Base-by-base conservation (phyloP, 768 basidiomycete species). In the Auriculariales sp. region DNA sequence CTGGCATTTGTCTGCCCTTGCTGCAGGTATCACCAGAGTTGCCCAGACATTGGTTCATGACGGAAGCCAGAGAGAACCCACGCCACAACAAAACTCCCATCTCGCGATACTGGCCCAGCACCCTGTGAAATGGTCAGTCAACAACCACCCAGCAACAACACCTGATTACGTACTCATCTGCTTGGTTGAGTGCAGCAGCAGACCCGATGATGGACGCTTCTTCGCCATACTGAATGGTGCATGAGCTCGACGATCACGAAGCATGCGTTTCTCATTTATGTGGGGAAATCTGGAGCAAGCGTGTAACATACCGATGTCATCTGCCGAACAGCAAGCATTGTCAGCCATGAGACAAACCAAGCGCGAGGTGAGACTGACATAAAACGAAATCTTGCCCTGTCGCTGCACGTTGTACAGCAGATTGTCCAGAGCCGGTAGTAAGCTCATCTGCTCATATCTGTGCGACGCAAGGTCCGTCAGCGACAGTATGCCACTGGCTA, bases 1-100 rank as follows among this genome's bases (percentile, higher is more conserved):
- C 86, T 11, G 91, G 91, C 91, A 95, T 94, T 60, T 93, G 89
- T 30, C 87, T 73, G 15, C 92, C 91, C 60, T 91, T 92, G 6
- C 83, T 79, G 10, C 79, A 75, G 10, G 63, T 72, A 61, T 97
- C 92, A 53, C 87, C 77, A 56, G 78, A 67, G 55, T 87, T 93
- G 28, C 89, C 86, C 58, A 95, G 89, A 62, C 88, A 92, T 62
- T 95, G 92, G 0, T 79, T 80, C 88, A 97, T 93, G 51, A 85
- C 68, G n/a, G 73, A 67, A 57, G 90, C 78, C 17, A 92, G 62
- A 15, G 75, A 69, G 61, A 86, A 94, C 19, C 81, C 87, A 33
- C 93, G 77, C 82, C 88, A 93, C 1, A 94, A 68, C 6, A 95
- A 71, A 4, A 92, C 91, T 35, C 89, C 92, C 70, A 89, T 79